These are phyloP conservation scores for Peronospora farinosa DNA, from an alignment of 352 stramenopile species.

Conservation along the genomic window DNA sequence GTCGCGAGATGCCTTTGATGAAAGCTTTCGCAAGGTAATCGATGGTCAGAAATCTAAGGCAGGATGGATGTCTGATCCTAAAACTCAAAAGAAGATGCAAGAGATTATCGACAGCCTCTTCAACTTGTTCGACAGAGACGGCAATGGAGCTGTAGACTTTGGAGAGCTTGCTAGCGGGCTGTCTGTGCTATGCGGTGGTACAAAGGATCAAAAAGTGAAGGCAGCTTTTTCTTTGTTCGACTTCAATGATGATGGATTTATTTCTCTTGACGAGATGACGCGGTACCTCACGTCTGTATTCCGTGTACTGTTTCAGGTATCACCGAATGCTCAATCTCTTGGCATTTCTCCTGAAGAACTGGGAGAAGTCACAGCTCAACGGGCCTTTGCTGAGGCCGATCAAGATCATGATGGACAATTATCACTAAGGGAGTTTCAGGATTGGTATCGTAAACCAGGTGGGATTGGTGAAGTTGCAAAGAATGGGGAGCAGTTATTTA, in stretches of 20 bases:
- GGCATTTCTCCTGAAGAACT: constrained; percentile 72
- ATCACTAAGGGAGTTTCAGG: constrained; percentile 81
- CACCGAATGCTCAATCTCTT: constrained; percentile 47
- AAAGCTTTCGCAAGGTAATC: constrained; percentile 72
- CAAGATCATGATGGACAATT: constrained; percentile 66
- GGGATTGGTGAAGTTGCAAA: constrained; percentile 72
- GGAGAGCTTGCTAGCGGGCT: constrained; percentile 75
- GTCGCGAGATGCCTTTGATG: constrained; percentile 65
- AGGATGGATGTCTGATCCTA: constrained; percentile 7
- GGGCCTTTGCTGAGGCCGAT: constrained; percentile 69
- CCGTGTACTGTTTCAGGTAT: constrained; percentile 80
- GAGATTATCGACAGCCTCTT: constrained; percentile 66
- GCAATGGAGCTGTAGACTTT: constrained; percentile 76
- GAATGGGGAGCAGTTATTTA: constrained; percentile 75
- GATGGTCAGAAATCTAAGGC: constrained; percentile 27
- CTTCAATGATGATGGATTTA: constrained; percentile 85
- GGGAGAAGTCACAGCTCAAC: constrained; percentile 67
- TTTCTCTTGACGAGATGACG: constrained; percentile 83
- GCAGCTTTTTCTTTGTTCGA: constrained; percentile 84
- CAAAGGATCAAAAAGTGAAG: constrained; percentile 81
- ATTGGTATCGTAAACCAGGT: constrained; percentile 76
- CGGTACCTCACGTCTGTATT: constrained; percentile 86
- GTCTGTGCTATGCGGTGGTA: constrained; percentile 77
- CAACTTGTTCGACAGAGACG: constrained; percentile 72
- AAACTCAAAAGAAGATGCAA: constrained; percentile 43